These are phyloP conservation scores for Tylopilus cervinicoccineus DNA, from an alignment of 768 basidiomycete species.

Conservation along the genomic window DNA sequence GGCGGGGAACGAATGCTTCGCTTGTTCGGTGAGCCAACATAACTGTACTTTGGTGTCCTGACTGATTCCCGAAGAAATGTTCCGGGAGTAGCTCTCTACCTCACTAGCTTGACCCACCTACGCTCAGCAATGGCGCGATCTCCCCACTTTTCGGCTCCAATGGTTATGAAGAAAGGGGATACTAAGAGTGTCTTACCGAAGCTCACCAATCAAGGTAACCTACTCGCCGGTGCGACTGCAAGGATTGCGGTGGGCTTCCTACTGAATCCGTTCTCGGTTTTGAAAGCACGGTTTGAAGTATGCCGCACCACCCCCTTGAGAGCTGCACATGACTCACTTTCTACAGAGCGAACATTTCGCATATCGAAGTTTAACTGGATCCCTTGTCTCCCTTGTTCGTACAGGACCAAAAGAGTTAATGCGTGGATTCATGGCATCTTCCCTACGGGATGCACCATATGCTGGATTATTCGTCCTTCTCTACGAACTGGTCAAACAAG, in stretches of 20 bases:
- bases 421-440: conserved; percentile 82
- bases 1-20: conserved; percentile 86
- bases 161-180: conserved; percentile 13
- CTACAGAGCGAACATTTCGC: conserved; percentile 72
- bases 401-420: conserved; percentile 78
- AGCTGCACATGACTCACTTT: not conserved
- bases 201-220: conserved; percentile 74
- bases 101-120: conserved; percentile 80
- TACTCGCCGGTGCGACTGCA: conserved; percentile 80
- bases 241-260: conserved; percentile 79
- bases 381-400: conserved; percentile 56
- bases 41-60: not conserved
- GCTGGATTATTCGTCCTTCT: conserved; percentile 86
- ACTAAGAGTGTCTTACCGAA: conserved; percentile 59
- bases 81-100: conserved; percentile 90
- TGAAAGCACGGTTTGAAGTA: conserved; percentile 93
- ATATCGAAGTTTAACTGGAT: conserved; percentile 59
- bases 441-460: conserved; percentile 92
- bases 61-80: conserved; percentile 59
- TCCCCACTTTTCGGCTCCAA: conserved; percentile 55
- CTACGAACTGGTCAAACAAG: conserved; percentile 83
- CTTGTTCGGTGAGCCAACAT: conserved; percentile 52
- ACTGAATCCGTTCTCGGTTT: conserved; percentile 84
- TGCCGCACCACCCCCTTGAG: conserved; percentile 12
- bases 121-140: conserved; percentile 72